Base-by-base conservation (phyloP, 2,329 filamentous ascomycete species). In the Leptographium lundbergii region DNA sequence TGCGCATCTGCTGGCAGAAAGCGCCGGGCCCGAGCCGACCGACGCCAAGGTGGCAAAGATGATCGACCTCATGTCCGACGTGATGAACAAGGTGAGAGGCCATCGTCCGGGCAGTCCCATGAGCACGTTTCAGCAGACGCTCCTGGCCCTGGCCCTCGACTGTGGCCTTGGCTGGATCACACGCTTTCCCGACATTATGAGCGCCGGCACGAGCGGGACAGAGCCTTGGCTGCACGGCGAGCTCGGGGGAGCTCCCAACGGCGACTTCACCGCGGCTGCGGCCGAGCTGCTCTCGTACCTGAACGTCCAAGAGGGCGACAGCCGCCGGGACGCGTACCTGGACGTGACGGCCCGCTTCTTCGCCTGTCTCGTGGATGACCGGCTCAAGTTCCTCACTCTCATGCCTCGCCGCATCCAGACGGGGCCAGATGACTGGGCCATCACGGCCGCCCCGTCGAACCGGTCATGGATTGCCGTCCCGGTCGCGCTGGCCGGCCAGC, bases 391-490 rank as follows among this genome's bases (percentile, higher is more conserved):
- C 29, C 29, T 53, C 1, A 47, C 57, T 9, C 34, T 53, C 24
- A 42, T 47, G 19, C 60, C 64, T 14, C 64, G 64, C n/a, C 59
- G 58, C 11, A 56, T 65, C 13, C 59, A 59, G 5, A 22, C 61
- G 10, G 45, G 54, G 14, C 13, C 51, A 5, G 58, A 51, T 6
- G 57, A 61, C 32, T 60, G 34, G 29, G 56, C 34, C 19, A 50
- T 65, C 36, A 61, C 60, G 2, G 29, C 57, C 0, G 19, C 58
- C 6, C n/a, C 47, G 3, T 60, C 58, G 59, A 64, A 66, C 61
- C 36, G 61, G 2, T 57, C 58, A 2, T 65, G 59, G 36, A 17
- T 66, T 14, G 65, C 62, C 25, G 55, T 65, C 2, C 65, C 65
- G 2, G 19, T 54, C 11, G 61, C 50, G 0, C 36, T 66, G 4